Conservation (phyloP, 768 basidiomycete genomes). For the Lentinula aciculospora region DNA sequence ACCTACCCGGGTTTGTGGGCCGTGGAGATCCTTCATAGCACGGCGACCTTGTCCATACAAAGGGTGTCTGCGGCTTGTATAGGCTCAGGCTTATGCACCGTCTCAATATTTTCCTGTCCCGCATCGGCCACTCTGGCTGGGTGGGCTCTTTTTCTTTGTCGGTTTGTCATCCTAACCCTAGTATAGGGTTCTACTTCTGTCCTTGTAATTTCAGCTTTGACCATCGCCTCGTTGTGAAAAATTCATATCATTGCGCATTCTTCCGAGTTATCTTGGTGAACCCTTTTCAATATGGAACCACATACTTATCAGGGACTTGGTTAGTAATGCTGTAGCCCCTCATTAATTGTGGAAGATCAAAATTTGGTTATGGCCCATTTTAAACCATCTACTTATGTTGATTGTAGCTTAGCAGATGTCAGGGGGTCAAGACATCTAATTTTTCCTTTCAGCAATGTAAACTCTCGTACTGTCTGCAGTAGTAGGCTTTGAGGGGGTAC, state of each 20-base stretch:
- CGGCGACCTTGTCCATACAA: slow-evolving; percentile 2
- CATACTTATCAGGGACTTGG: slow-evolving; percentile 1
- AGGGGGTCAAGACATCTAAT: background rate
- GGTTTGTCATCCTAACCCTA: background rate
- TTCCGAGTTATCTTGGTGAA: too few relatives aligned
- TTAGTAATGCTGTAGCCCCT: background rate
- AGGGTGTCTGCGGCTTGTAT: slow-evolving; percentile 8
- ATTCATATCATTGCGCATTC: too few relatives aligned
- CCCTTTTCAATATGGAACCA: too few relatives aligned
- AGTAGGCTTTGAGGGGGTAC: too few relatives aligned
- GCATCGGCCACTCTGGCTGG: slow-evolving; percentile 8
- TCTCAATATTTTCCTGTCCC: slow-evolving; percentile 9
- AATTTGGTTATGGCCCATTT: background rate
- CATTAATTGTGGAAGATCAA: slow-evolving; percentile 1
- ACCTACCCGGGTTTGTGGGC: slow-evolving; percentile 6
- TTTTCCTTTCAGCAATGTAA: too few relatives aligned
- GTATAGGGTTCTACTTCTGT: background rate
- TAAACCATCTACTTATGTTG: too few relatives aligned
- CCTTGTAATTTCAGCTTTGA: background rate
- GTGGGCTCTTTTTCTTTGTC: slow-evolving; percentile 7
- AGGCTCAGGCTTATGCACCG: slow-evolving; percentile 8
- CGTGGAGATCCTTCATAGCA: slow-evolving; percentile 7
- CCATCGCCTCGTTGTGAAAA: background rate
- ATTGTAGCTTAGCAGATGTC: too few relatives aligned
- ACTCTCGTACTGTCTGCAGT: too few relatives aligned